Conservation (phyloP, 805 yeast genomes). For the Candida khao-thaluensis region DNA sequence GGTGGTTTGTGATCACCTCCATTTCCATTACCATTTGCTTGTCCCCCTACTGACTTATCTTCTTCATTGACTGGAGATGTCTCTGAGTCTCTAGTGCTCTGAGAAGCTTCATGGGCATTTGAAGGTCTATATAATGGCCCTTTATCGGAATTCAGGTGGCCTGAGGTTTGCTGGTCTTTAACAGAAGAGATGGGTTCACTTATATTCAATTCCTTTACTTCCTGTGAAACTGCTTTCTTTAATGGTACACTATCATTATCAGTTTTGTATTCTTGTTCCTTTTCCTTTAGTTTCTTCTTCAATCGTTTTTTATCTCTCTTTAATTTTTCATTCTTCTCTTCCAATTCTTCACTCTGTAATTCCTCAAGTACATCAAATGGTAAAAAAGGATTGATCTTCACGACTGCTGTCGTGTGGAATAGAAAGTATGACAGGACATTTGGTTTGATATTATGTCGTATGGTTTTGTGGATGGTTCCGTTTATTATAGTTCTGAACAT, state of each 20-base stretch:
- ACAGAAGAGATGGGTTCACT: no score
- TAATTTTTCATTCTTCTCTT: constrained; percentile 26
- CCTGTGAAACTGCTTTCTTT: constrained; percentile 11
- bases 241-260: constrained; percentile 12
- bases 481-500: no score
- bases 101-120: no score
- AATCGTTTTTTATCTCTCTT: constrained; percentile 27
- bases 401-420: constrained; percentile 2
- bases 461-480: no score
- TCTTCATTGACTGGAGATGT: background rate
- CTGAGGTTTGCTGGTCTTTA: no score
- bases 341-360: constrained; percentile 31
- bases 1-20: constrained; percentile 13
- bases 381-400: constrained; percentile 35
- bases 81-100: no score
- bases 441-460: no score
- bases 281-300: constrained; percentile 19
- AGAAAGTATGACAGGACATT: background rate
- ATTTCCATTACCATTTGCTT: background rate
- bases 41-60: background rate
- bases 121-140: no score
- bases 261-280: constrained; percentile 10
- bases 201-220: constrained; percentile 7
- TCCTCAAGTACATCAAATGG: constrained; percentile 44
- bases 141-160: no score